Conservation (phyloP, 2,329 filamentous ascomycete genomes). For the Calonectria pauciramosa region DNA sequence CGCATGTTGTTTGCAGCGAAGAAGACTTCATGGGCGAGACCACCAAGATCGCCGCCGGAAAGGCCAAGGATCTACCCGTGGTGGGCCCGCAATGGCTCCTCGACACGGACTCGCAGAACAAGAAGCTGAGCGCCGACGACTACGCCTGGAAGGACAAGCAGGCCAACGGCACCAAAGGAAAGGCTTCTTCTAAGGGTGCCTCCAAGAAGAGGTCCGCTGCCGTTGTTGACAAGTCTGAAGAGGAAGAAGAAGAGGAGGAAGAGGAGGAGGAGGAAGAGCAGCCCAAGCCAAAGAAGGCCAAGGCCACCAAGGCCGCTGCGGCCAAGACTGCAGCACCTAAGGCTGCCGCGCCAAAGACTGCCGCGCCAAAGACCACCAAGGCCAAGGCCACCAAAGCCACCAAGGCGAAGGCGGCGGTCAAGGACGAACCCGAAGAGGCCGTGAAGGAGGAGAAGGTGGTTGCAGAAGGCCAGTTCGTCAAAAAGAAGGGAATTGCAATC, state of each 20-base stretch:
- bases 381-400: constrained; percentile 37
- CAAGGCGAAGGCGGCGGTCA: constrained; percentile 31
- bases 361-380: too few relatives aligned
- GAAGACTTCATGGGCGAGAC: constrained; percentile 64
- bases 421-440: constrained; percentile 42
- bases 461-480: constrained; percentile 61
- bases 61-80: constrained; percentile 63
- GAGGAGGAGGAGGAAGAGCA: constrained; percentile 46
- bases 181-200: constrained; percentile 34
- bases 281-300: constrained; percentile 49
- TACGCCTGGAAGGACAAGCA: constrained; percentile 47
- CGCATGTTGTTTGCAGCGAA: constrained; percentile 69
- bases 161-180: constrained; percentile 40
- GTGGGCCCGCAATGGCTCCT: constrained; percentile 74
- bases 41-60: constrained; percentile 65
- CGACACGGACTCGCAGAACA: constrained; percentile 59
- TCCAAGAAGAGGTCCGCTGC: constrained; percentile 46
- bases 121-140: constrained; percentile 41
- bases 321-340: constrained; percentile 32
- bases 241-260: constrained; percentile 36
- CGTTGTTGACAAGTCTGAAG: constrained; percentile 33
- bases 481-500: constrained; percentile 60
- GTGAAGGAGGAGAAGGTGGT: constrained; percentile 52
- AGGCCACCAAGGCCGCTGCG: constrained; percentile 8
- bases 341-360: constrained; percentile 28